Evolutionary conservation across 257 asterid genomes (phyloP).

Genomic region (Solanum stenotomum): DNA sequence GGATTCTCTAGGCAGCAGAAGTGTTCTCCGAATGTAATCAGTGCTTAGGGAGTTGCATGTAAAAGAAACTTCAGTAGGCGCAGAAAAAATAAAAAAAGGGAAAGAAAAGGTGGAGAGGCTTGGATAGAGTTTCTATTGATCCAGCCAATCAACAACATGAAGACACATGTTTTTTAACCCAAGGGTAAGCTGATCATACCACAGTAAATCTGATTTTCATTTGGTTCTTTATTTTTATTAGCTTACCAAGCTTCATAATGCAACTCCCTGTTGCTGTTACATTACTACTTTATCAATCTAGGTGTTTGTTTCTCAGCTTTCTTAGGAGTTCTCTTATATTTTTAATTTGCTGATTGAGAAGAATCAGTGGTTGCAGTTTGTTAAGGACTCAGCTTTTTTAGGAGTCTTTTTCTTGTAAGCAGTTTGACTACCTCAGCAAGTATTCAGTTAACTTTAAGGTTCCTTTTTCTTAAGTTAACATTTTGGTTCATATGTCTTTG

Average conservation of each 20-base stretch:
- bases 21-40: background rate
- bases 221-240: background rate
- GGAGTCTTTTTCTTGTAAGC: background rate
- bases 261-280: background rate
- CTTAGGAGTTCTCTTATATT: background rate
- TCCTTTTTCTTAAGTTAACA: background rate
- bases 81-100: background rate
- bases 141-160: background rate
- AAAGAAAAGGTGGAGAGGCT: background rate
- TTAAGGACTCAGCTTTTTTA: background rate
- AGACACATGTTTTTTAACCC: background rate
- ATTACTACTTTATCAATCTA: background rate
- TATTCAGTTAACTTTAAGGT: background rate
- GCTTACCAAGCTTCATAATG: background rate
- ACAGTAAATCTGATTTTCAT: background rate
- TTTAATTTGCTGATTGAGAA: background rate
- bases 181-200: background rate
- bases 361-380: background rate
- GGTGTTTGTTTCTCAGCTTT: background rate
- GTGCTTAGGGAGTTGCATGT: background rate
- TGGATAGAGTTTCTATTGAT: background rate
- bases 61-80: background rate
- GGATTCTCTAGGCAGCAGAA: background rate
- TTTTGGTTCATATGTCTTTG: background rate
- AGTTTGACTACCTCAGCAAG: background rate